phyloP scores from a whole-genome alignment of 306 rosid species.

The Fragaria vesca region DNA sequence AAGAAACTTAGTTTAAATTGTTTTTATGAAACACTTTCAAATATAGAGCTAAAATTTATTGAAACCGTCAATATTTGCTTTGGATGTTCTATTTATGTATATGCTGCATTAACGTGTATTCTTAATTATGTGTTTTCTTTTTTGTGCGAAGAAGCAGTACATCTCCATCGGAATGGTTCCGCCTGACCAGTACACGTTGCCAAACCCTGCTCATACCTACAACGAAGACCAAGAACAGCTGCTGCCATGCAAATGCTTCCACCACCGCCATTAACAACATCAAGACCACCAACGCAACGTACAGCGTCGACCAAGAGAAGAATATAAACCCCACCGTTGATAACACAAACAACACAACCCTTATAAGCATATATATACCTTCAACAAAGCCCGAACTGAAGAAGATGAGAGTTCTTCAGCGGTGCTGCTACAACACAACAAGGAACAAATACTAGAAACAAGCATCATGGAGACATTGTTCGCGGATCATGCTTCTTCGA shows the following conservation, averaged over 20 bases:
- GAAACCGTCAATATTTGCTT: not conserved
- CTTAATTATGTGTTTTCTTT: not conserved
- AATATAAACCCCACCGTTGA: not conserved
- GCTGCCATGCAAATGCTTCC: not conserved
- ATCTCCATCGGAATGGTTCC: not conserved
- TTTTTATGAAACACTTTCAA: not conserved
- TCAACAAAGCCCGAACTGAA: not conserved
- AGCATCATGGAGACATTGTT: slow-evolving; percentile 6
- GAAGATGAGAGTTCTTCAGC: slow-evolving; percentile 9
- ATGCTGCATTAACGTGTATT: not conserved
- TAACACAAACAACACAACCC: not conserved
- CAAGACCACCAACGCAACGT: not conserved
- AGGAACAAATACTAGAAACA: slow-evolving; percentile 26
- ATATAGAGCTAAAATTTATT: not conserved
- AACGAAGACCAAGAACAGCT: not conserved
- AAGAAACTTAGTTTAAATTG: not conserved
- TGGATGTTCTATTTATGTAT: not conserved
- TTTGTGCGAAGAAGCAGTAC: slow-evolving; percentile 11
- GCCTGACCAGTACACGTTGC: not conserved
- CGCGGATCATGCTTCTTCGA: slow-evolving; percentile 10
- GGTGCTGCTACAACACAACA: slow-evolving; percentile 16
- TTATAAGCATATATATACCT: not conserved
- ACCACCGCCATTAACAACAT: not conserved
- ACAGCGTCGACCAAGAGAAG: not conserved
- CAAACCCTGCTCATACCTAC: not conserved